These are phyloP conservation scores for Aphanocladium album DNA, from an alignment of 2,329 filamentous ascomycete genomes.

Conservation along the genomic window DNA sequence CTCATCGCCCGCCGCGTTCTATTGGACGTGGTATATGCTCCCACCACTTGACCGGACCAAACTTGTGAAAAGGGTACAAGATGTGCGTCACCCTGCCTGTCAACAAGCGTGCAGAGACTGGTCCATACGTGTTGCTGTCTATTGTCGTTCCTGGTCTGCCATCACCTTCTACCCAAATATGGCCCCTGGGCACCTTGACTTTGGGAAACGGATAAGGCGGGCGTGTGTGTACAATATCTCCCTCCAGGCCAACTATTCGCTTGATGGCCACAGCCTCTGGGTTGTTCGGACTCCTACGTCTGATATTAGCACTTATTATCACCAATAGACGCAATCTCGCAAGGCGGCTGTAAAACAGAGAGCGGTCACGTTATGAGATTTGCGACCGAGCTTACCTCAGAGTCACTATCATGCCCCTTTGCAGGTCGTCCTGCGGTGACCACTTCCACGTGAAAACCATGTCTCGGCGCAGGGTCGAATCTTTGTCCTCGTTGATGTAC, in stretches of 20 bases:
- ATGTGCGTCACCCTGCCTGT: constrained; percentile 69
- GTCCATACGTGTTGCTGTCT: constrained; percentile 90
- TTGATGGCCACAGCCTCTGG: constrained; percentile 72
- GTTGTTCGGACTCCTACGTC: constrained; percentile 60
- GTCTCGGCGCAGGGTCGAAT: constrained; percentile 50
- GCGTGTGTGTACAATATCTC: constrained; percentile 68
- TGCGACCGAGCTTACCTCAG: constrained; percentile 49
- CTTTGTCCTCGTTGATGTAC: constrained; percentile 63
- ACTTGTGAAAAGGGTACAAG: constrained; percentile 61
- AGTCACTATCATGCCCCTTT: constrained; percentile 70
- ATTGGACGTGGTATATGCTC: constrained; percentile 34
- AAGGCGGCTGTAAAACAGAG: background rate
- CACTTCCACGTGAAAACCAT: constrained; percentile 56
- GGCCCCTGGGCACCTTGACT: constrained; percentile 69
- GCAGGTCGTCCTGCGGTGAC: constrained; percentile 51
- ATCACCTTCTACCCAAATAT: constrained; percentile 95
- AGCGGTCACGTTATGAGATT: background rate
- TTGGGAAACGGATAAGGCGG: constrained; percentile 51
- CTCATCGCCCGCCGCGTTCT: background rate
- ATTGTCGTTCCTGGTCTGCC: constrained; percentile 62
- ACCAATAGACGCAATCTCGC: constrained; percentile 2
- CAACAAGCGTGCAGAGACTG: constrained; percentile 70
- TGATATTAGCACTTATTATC: background rate
- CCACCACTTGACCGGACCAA: constrained; percentile 54
- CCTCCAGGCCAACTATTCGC: constrained; percentile 73